phyloP scores from a whole-genome alignment of 2,329 filamentous ascomycete genomes.

The Cladobotryum protrusum region DNA sequence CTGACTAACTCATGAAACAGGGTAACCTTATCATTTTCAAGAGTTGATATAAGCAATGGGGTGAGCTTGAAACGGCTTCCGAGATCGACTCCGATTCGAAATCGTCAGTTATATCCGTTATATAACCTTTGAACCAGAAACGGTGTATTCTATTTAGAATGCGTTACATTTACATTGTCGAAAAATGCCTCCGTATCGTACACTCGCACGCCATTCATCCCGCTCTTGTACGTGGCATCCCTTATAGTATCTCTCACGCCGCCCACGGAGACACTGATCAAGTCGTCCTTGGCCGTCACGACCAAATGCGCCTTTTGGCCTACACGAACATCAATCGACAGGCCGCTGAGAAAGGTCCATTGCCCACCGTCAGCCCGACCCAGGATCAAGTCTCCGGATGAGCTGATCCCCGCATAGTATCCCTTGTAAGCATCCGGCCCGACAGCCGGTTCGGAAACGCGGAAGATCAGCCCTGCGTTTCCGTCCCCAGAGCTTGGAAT shows the following conservation, averaged over 20 bases:
- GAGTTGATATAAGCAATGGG: neutral
- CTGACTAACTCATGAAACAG: too few relatives aligned
- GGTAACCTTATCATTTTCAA: neutral
- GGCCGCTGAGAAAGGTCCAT: conserved; percentile 10
- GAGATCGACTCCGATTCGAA: too few relatives aligned
- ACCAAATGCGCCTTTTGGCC: conserved; percentile 9
- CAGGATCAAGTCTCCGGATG: conserved; percentile 19
- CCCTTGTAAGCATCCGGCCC: conserved; percentile 15
- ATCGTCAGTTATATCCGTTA: neutral
- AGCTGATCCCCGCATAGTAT: conserved; percentile 27
- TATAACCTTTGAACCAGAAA: neutral
- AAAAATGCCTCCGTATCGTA: conserved; percentile 15
- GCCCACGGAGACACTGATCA: conserved; percentile 13
- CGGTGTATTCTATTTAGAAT: neutral
- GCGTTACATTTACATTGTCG: conserved; percentile 15
- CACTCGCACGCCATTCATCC: conserved; percentile 16
- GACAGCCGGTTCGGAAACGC: conserved; percentile 18
- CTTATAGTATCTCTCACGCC: conserved; percentile 12
- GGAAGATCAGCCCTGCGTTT: conserved; percentile 31
- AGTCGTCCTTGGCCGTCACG: conserved; percentile 11
- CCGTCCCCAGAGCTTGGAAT: conserved; percentile 7
- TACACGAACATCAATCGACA: conserved; percentile 6
- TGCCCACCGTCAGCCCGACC: conserved; percentile 12
- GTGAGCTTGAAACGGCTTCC: neutral
- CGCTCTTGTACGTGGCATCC: conserved; percentile 11